phyloP scores from a whole-genome alignment of 768 basidiomycete species.

The Kwoniella sp. region DNA sequence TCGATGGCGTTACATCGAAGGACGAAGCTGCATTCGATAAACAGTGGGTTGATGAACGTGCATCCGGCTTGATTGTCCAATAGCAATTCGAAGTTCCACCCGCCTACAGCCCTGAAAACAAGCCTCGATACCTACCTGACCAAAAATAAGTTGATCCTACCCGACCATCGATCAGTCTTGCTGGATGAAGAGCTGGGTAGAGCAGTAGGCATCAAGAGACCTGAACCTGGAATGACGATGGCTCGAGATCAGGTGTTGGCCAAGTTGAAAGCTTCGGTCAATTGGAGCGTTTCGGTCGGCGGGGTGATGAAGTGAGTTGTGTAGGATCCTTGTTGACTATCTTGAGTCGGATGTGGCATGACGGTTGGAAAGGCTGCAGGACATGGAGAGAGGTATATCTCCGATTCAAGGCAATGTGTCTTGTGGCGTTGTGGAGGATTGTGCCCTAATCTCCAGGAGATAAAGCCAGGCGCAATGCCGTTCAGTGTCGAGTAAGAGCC shows the following conservation, averaged over 20 bases:
- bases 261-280: conserved; percentile 45
- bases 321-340: not conserved
- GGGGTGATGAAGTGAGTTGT: conserved; percentile 52
- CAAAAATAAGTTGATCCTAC: conserved; percentile 66
- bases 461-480: too few species aligned
- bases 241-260: conserved; percentile 56
- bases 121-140: conserved; percentile 67
- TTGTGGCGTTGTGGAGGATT: too few species aligned
- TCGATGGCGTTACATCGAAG: too few species aligned
- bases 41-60: too few species aligned
- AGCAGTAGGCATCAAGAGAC: conserved; percentile 52
- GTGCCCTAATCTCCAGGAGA: too few species aligned
- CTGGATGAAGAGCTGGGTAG: conserved; percentile 61
- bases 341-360: too few species aligned
- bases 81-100: conserved; percentile 29
- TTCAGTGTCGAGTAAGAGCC: too few species aligned
- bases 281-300: conserved; percentile 53
- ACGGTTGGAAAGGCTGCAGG: too few species aligned
- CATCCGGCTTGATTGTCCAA: not conserved
- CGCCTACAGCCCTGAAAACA: conserved; percentile 28
- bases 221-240: conserved; percentile 53
- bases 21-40: too few species aligned
- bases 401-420: too few species aligned
- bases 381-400: too few species aligned
- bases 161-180: conserved; percentile 71